Conservation (phyloP, 179 eudicot species). For the Heliamphora pulchella region DNA sequence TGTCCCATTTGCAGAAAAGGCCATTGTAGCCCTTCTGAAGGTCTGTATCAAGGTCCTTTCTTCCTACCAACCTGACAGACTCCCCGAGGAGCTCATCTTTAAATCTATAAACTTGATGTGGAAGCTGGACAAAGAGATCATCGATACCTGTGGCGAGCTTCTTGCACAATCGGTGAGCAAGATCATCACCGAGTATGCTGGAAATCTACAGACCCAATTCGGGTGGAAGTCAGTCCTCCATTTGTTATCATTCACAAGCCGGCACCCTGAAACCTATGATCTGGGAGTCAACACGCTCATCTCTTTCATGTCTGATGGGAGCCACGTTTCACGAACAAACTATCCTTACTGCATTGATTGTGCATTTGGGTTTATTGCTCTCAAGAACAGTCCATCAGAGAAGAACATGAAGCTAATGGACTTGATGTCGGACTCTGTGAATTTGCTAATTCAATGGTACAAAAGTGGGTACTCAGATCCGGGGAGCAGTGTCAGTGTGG, state of each 20-base stretch:
- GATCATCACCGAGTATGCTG: slow-evolving; percentile 48
- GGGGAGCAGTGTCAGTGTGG: slow-evolving; percentile 37
- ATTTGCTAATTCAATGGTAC: slow-evolving; percentile 56
- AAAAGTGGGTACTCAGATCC: slow-evolving; percentile 56
- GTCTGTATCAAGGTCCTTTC: slow-evolving; percentile 50
- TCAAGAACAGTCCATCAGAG: slow-evolving; percentile 60
- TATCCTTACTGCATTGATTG: slow-evolving; percentile 63
- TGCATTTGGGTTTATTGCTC: slow-evolving; percentile 59
- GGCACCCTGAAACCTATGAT: slow-evolving; percentile 77
- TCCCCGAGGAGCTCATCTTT: slow-evolving; percentile 66
- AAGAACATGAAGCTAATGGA: slow-evolving; percentile 69
- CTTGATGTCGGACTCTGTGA: slow-evolving; percentile 69
- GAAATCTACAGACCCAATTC: slow-evolving; percentile 49
- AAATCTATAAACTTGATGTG: slow-evolving; percentile 75
- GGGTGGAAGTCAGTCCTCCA: slow-evolving; percentile 83
- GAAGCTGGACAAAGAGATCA: slow-evolving; percentile 69
- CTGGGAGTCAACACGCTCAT: slow-evolving; percentile 65
- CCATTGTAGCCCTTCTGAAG: slow-evolving; percentile 46
- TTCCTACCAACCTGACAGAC: slow-evolving; percentile 38
- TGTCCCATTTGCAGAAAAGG: slow-evolving; percentile 79
- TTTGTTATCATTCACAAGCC: slow-evolving; percentile 56
- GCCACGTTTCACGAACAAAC: slow-evolving; percentile 40
- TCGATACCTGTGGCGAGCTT: slow-evolving; percentile 58
- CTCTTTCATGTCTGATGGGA: slow-evolving; percentile 40
- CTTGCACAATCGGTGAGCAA: slow-evolving; percentile 42